A percentile compares a stretch with the other conserved stretches of the same genome.
Conservation (phyloP, 225 moss, liverwort and hornwort genomes). For the Climacium dendroides region DNA sequence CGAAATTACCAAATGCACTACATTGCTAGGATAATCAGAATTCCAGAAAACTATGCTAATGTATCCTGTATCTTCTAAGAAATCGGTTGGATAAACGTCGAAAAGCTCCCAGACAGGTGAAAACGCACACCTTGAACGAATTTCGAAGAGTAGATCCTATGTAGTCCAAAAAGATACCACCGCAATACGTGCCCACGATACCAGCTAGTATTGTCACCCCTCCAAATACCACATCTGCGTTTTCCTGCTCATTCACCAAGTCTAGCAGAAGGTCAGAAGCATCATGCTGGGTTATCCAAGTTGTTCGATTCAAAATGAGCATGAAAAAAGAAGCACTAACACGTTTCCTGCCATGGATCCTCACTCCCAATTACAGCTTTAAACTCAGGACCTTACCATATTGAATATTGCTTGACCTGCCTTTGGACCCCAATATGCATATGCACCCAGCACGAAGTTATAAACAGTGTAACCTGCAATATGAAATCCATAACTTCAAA, state of each 20-base stretch:
- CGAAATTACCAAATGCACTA: neutral
- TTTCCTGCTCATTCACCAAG: constrained; percentile 28
- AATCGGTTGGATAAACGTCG: neutral
- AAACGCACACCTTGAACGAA: constrained; percentile 57
- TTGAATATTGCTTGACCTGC: constrained; percentile 81
- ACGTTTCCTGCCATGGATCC: neutral
- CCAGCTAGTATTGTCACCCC: constrained; percentile 81
- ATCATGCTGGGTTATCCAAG: neutral
- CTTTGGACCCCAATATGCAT: constrained; percentile 97
- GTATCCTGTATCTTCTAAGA: neutral
- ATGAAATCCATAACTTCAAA: constrained; percentile 15
- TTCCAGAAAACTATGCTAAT: neutral
- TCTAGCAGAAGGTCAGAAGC: neutral
- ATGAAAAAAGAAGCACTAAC: neutral
- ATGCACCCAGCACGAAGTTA: constrained; percentile 88
- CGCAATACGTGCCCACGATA: constrained; percentile 72
- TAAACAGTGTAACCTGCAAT: constrained; percentile 70
- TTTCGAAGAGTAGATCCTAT: constrained; percentile 71
- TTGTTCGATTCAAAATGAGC: neutral
- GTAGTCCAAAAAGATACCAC: constrained; percentile 71
- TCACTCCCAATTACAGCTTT: neutral
- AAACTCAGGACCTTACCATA: constrained; percentile 23
- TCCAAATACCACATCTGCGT: constrained; percentile 86
- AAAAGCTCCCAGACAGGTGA: neutral
- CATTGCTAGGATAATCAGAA: neutral